Evolutionary conservation across 257 asterid genomes (phyloP).

Genomic region (Forsythia viridissima): DNA sequence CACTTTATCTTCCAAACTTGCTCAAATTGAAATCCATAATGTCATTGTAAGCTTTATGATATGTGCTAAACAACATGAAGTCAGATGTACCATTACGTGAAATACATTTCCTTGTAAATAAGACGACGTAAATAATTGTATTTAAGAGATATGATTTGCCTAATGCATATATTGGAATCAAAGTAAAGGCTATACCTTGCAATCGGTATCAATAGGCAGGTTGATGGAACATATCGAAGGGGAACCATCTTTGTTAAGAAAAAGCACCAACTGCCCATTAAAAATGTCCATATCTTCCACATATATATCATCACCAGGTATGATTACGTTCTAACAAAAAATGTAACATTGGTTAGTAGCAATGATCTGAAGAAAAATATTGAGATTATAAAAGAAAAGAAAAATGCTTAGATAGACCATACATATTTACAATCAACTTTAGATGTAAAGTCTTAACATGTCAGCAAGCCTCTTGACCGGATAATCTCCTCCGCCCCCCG

Average conservation of each 20-base stretch:
- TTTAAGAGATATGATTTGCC: background rate
- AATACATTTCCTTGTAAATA: background rate
- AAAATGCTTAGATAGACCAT: background rate
- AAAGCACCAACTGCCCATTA: slow-evolving; percentile 76
- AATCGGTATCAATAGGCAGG: slow-evolving; percentile 43
- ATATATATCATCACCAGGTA: slow-evolving; percentile 59
- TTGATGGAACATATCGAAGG: slow-evolving; percentile 70
- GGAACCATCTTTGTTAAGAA: slow-evolving; percentile 65
- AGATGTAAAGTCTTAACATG: background rate
- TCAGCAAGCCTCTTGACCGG: background rate
- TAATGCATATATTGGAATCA: background rate
- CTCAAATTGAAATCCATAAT: background rate
- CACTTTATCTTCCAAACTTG: background rate
- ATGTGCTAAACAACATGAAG: background rate
- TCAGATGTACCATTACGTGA: background rate
- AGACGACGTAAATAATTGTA: background rate
- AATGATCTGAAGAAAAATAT: slow-evolving; percentile 6
- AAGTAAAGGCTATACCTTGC: slow-evolving; percentile 46
- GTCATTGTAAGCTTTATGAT: slow-evolving; percentile 1
- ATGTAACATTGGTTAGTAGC: background rate
- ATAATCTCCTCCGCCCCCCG: background rate
- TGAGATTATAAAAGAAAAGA: background rate
- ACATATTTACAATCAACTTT: background rate
- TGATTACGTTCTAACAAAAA: slow-evolving; percentile 48
- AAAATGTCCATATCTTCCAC: slow-evolving; percentile 90